Conservation (phyloP, 1,284 basidiomycete species). For the Ganoderma resinaceum region DNA sequence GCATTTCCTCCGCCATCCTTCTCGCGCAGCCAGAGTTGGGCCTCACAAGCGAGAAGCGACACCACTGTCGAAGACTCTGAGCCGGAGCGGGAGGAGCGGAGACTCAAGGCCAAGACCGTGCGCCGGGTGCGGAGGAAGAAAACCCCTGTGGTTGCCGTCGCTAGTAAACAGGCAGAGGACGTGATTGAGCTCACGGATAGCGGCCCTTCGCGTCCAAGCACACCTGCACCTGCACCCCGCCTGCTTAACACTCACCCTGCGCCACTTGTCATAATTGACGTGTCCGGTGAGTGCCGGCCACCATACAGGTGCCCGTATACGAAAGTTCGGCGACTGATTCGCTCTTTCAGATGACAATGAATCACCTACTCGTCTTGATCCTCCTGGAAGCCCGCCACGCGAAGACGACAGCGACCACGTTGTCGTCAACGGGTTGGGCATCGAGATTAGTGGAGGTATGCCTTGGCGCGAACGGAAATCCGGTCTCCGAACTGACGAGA, state of each 20-base stretch:
- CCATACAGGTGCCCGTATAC: neutral
- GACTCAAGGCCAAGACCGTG: constrained; percentile 37
- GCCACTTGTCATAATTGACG: constrained; percentile 22
- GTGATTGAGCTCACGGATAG: constrained; percentile 37
- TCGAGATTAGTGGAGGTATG: constrained; percentile 3
- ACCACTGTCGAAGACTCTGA: constrained; percentile 67
- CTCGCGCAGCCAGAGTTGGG: constrained; percentile 23
- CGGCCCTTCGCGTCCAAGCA: constrained; percentile 13
- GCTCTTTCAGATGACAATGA: neutral
- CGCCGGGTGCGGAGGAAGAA: constrained; percentile 19
- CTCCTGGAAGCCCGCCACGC: neutral
- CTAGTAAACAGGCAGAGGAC: constrained; percentile 5
- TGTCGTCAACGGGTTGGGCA: neutral
- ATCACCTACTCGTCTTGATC: neutral
- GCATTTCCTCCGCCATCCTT: constrained; percentile 3
- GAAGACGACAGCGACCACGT: neutral
- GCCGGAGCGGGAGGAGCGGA: constrained; percentile 63
- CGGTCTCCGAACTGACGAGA: neutral
- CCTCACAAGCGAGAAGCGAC: constrained; percentile 21
- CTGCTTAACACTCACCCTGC: neutral
- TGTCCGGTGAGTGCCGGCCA: constrained; percentile 18
- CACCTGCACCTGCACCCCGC: neutral
- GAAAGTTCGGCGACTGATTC: neutral
- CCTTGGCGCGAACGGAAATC: neutral
- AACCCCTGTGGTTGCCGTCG: neutral